Evolutionary conservation across 75 land plant genomes (phyloP).

Genomic region (Pseudotsuga menziesii): DNA sequence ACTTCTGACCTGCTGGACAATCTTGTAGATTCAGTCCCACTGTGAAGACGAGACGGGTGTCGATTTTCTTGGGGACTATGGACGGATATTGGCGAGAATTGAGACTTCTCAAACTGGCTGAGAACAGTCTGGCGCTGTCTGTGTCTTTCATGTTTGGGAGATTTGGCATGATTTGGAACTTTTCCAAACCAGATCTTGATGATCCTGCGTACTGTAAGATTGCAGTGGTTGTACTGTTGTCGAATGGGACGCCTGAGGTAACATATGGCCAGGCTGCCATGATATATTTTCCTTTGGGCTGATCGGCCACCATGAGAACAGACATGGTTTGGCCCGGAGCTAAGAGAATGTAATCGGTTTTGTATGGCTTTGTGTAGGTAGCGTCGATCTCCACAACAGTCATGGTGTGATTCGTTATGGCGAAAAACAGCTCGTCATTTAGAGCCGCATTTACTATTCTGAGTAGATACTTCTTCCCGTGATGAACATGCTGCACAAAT

Average conservation of each 20-base stretch:
- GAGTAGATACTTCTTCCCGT: background rate
- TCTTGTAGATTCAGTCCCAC: slow-evolving; percentile 52
- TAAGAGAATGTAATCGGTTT: slow-evolving; percentile 43
- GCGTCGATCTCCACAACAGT: slow-evolving; percentile 23
- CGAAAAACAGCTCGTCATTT: background rate
- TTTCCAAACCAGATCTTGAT: slow-evolving; percentile 14
- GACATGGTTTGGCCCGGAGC: slow-evolving; percentile 67
- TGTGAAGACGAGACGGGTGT: slow-evolving; percentile 32
- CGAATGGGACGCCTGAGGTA: slow-evolving; percentile 37
- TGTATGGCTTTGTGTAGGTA: slow-evolving; percentile 49
- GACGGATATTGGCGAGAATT: slow-evolving; percentile 35
- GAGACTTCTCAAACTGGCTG: slow-evolving; percentile 23
- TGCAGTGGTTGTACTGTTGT: slow-evolving; percentile 16
- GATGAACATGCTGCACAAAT: background rate
- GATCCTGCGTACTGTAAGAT: slow-evolving; percentile 21
- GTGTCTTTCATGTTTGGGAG: slow-evolving; percentile 18
- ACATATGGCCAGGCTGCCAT: slow-evolving; percentile 43
- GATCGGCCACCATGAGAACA: slow-evolving; percentile 33
- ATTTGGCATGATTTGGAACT: background rate
- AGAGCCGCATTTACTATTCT: background rate
- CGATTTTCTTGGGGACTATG: slow-evolving; percentile 41
- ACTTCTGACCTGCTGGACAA: slow-evolving; percentile 30
- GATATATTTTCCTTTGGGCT: slow-evolving; percentile 7
- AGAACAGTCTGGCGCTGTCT: slow-evolving; percentile 9
- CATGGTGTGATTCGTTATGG: slow-evolving; percentile 14